Evolutionary conservation across 768 basidiomycete genomes (phyloP).

Genomic region (Mycena chlorophos): DNA sequence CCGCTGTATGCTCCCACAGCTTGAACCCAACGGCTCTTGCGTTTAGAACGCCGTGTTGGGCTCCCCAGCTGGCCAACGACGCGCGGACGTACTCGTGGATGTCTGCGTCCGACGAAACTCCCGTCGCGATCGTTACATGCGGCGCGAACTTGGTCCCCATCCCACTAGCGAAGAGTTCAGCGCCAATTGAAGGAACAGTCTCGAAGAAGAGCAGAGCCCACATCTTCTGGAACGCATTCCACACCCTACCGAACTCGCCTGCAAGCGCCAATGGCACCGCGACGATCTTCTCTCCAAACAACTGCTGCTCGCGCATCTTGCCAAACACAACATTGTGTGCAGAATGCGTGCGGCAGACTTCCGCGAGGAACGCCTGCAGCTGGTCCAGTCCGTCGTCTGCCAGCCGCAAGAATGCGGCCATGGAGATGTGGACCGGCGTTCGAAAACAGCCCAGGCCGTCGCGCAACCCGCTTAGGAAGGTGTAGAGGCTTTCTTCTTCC

Average conservation of each 20-base stretch:
- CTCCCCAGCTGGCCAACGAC: not conserved
- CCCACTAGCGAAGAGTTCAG: not conserved
- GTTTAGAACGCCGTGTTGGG: conserved; percentile 1
- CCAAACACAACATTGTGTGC: not conserved
- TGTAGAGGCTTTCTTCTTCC: conserved; percentile 1
- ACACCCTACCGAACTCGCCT: not conserved
- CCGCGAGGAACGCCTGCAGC: not conserved
- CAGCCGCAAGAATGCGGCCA: not conserved
- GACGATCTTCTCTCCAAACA: not conserved
- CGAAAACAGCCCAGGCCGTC: not conserved
- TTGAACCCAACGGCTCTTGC: conserved; percentile 6
- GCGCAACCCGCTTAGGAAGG: conserved; percentile 3
- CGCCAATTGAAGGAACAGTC: not conserved
- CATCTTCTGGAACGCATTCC: not conserved
- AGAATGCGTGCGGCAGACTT: not conserved
- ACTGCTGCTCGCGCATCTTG: not conserved
- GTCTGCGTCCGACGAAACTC: not conserved
- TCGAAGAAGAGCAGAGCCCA: not conserved
- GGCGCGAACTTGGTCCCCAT: not conserved
- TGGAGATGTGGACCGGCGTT: not conserved
- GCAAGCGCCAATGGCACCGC: not conserved
- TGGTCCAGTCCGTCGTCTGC: not conserved
- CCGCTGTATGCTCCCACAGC: conserved; percentile 7
- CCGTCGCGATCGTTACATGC: conserved; percentile 8
- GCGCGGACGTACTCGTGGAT: not conserved